These are phyloP conservation scores for Pseudocercospora eumusae DNA, from an alignment of 2,329 filamentous ascomycete genomes.

Conservation along the genomic window DNA sequence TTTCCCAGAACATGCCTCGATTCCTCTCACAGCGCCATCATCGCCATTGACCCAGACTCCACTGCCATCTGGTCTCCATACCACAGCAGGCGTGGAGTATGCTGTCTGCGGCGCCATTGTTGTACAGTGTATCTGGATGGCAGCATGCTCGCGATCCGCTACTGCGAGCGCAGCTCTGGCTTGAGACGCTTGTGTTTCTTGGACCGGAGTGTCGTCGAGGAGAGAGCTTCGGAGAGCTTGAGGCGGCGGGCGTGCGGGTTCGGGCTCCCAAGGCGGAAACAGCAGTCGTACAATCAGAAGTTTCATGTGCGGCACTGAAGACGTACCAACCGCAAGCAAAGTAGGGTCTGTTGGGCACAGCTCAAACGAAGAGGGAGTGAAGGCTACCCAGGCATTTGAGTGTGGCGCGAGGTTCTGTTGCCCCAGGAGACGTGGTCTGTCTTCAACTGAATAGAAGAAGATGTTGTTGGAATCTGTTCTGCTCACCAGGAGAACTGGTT, in stretches of 20 bases:
- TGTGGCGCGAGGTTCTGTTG: conserved; percentile 63
- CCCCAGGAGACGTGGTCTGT: conserved; percentile 50
- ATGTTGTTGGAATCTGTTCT: conserved; percentile 61
- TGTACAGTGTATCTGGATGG: conserved; percentile 60
- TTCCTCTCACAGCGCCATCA: conserved; percentile 62
- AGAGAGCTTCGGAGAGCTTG: conserved; percentile 27
- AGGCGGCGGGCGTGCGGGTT: conserved; percentile 20
- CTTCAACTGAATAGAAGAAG: conserved; percentile 53
- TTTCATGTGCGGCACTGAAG: conserved; percentile 63
- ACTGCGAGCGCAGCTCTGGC: conserved; percentile 53
- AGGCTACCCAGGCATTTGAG: conserved; percentile 65
- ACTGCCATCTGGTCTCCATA: conserved; percentile 62
- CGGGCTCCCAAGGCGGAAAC: conserved; percentile 45
- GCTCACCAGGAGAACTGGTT: conserved; percentile 56
- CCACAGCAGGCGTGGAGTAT: conserved; percentile 63
- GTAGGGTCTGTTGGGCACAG: conserved; percentile 57
- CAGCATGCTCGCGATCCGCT: conserved; percentile 60
- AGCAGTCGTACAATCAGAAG: conserved; percentile 60
- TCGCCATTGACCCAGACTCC: conserved; percentile 67
- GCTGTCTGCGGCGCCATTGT: conserved; percentile 65
- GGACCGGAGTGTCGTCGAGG: conserved; percentile 28
- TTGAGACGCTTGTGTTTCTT: conserved; percentile 53
- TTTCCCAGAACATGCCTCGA: conserved; percentile 62
- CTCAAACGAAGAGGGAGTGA: conserved; percentile 61
- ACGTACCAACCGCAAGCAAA: conserved; percentile 61